A percentile compares a stretch with the other conserved stretches of the same genome.
phyloP scores from a whole-genome alignment of 257 asterid genomes.

The Gentiana macrophylla region DNA sequence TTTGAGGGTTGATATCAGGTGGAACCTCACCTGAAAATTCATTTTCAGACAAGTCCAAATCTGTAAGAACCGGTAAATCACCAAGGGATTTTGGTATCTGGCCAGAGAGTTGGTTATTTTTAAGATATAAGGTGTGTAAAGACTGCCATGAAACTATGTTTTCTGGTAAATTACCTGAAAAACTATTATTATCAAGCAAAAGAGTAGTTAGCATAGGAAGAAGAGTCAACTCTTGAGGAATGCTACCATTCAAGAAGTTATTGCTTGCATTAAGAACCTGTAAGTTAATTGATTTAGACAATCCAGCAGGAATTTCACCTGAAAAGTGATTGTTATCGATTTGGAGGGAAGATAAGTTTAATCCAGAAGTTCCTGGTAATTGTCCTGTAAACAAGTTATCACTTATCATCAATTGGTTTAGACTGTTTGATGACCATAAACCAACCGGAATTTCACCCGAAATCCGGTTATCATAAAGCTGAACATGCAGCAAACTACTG shows the following conservation, averaged over 20 bases:
- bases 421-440: conserved; percentile 37
- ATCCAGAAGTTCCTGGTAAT: conserved; percentile 40
- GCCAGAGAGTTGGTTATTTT: conserved; percentile 62
- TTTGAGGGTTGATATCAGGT: conserved; percentile 27
- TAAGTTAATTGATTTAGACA: conserved; percentile 46
- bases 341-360: conserved; percentile 29
- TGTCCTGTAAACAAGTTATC: conserved; percentile 52
- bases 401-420: conserved; percentile 24
- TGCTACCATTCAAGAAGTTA: conserved; percentile 41
- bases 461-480: conserved; percentile 27
- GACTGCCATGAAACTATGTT: conserved; percentile 55
- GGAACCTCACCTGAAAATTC: conserved; percentile 66
- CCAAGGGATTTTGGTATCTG: conserved; percentile 53
- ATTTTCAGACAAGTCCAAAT: conserved; percentile 63
- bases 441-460: conserved; percentile 60
- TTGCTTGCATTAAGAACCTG: conserved; percentile 42
- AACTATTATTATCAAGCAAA: conserved; percentile 46
- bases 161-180: conserved; percentile 57
- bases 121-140: conserved; percentile 31
- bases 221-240: conserved; percentile 58
- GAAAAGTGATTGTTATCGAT: conserved; percentile 51
- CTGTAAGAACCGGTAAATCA: conserved; percentile 30
- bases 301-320: conserved; percentile 49
- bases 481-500: conserved; percentile 23
- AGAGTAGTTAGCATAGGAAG: conserved; percentile 30